Evolutionary conservation across 2,329 filamentous ascomycete species (phyloP).

Genomic region (Aspergillus awamori): DNA sequence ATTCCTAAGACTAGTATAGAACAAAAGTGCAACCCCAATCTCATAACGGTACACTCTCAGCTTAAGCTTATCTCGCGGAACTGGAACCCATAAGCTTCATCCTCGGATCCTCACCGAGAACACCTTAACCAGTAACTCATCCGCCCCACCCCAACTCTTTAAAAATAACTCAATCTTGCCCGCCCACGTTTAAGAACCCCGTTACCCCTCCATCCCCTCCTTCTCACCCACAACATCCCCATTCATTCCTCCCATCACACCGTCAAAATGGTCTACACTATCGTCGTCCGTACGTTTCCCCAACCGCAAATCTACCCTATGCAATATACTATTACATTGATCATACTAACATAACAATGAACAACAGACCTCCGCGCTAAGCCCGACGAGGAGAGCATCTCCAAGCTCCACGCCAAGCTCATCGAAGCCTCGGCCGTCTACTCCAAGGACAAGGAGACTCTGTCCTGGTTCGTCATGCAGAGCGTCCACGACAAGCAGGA

Average conservation of each 20-base stretch:
- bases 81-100: neutral
- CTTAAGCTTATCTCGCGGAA: neutral
- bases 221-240: neutral
- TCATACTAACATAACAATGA: neutral
- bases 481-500: conserved; percentile 67
- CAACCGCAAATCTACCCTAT: neutral
- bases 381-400: conserved; percentile 26
- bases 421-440: conserved; percentile 75
- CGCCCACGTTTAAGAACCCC: neutral
- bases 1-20: too few species aligned
- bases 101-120: neutral
- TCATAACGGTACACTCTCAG: neutral
- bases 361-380: conserved; percentile 16
- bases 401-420: conserved; percentile 71
- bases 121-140: neutral
- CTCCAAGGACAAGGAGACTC: conserved; percentile 69
- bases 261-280: conserved; percentile 18
- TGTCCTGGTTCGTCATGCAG: conserved; percentile 78
- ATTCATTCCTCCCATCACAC: neutral
- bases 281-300: conserved; percentile 17
- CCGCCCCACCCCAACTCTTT: neutral
- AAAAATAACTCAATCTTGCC: neutral
- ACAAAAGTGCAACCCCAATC: too few species aligned
- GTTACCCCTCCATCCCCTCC: conserved; percentile 4
- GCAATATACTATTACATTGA: neutral